Percentiles rank a stretch among this genome's conserved stretches.
phyloP scores from a whole-genome alignment of 768 basidiomycete genomes.

The Lentinula aciculospora region DNA sequence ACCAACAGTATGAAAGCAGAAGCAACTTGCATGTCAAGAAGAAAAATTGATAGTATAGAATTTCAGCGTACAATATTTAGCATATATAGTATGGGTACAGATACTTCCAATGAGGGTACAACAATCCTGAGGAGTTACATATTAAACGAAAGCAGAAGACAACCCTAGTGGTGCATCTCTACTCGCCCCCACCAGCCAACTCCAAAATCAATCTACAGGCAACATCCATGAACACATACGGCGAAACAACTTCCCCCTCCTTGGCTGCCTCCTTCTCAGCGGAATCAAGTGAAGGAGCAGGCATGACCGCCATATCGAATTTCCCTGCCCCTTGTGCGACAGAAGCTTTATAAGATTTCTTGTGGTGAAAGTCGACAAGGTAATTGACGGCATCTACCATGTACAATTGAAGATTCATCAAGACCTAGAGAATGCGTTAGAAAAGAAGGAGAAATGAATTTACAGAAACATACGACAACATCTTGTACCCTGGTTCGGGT shows the following conservation, averaged over 20 bases:
- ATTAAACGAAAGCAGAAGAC: not conserved
- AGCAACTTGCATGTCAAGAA: not conserved
- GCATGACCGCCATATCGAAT: constrained; percentile 52
- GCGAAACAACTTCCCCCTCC: constrained; percentile 55
- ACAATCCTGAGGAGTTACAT: not conserved
- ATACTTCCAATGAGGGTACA: not conserved
- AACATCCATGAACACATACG: constrained; percentile 96
- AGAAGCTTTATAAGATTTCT: constrained; percentile 84
- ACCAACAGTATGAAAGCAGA: too few relatives aligned
- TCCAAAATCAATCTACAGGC: constrained; percentile 92
- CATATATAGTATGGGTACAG: not conserved
- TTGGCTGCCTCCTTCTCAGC: constrained; percentile 38
- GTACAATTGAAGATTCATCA: constrained; percentile 97
- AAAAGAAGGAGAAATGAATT: constrained; percentile 1
- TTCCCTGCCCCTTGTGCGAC: constrained; percentile 61
- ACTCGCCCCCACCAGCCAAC: constrained; percentile 57
- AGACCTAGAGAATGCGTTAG: constrained; percentile 44
- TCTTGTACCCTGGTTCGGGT: constrained; percentile 86
- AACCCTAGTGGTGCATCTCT: not conserved
- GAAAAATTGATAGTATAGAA: not conserved
- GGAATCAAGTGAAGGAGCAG: not conserved
- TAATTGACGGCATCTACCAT: constrained; percentile 96
- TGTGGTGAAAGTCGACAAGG: constrained; percentile 97
- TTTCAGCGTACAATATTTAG: not conserved
- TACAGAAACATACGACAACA: constrained; percentile 71